Evolutionary conservation across 768 basidiomycete species (phyloP).

Genomic region (Termitomyces sp.): DNA sequence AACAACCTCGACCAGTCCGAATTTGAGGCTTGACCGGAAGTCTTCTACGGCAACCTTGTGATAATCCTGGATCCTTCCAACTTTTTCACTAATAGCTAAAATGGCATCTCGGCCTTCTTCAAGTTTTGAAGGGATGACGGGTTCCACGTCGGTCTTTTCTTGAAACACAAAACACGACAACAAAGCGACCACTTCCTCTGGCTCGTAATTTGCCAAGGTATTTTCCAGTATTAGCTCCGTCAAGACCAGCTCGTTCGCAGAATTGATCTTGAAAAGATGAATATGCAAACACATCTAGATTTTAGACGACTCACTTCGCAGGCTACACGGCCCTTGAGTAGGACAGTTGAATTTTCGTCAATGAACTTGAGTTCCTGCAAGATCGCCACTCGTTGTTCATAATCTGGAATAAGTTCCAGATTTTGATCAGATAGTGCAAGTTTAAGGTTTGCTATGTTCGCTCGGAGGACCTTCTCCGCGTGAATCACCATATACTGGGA

Average conservation of each 20-base stretch:
- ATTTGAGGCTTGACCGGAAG: slow-evolving; percentile 76
- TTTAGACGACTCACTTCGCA: slow-evolving; percentile 66
- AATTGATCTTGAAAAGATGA: slow-evolving; percentile 75
- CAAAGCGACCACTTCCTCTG: slow-evolving; percentile 94
- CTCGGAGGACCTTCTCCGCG: slow-evolving; percentile 64
- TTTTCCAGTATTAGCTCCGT: slow-evolving; percentile 98
- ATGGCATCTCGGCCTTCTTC: slow-evolving; percentile 79
- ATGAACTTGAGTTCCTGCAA: slow-evolving; percentile 90
- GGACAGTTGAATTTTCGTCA: slow-evolving; percentile 91
- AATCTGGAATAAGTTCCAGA: slow-evolving; percentile 92
- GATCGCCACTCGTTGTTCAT: slow-evolving; percentile 89
- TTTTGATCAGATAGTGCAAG: slow-evolving; percentile 94
- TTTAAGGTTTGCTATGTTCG: slow-evolving; percentile 73
- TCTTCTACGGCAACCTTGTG: slow-evolving; percentile 77
- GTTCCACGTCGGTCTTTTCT: slow-evolving; percentile 92
- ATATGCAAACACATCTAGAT: not conserved
- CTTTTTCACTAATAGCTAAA: slow-evolving; percentile 66
- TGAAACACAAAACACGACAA: slow-evolving; percentile 98
- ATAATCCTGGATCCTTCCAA: slow-evolving; percentile 73
- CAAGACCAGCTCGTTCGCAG: slow-evolving; percentile 92
- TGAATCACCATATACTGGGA: slow-evolving; percentile 73
- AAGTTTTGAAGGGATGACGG: slow-evolving; percentile 72
- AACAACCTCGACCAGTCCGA: slow-evolving; percentile 91
- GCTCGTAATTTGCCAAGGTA: slow-evolving; percentile 82
- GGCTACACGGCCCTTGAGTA: slow-evolving; percentile 94